Base-by-base conservation (phyloP, 306 rosid genomes). In the Leucaena leucocephala region DNA sequence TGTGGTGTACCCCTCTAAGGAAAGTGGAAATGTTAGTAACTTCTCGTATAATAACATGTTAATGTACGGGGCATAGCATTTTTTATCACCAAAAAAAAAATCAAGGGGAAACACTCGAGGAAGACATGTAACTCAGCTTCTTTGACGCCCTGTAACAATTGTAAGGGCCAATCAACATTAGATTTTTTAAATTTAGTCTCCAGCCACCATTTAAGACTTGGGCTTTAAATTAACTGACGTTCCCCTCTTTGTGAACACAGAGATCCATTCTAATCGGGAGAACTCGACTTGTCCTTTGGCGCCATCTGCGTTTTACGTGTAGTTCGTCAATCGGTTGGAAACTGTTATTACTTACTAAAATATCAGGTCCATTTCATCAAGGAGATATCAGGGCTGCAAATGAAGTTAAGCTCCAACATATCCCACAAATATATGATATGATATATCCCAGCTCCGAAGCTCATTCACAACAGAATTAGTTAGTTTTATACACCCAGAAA, bases 401-500 rank as follows among this genome's bases (percentile, higher is more conserved):
- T n/a, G 86, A 67, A 79, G 36, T 54, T 76, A 5, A 14, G 19
- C 57, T 50, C 15, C 66, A 74, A 76, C 79, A 74, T 50, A 76
- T 16, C 68, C 67, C 79, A 72, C 76, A 76, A 22, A 35, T 0
- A 16, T 39, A 39, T 8, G 33, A 4, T 46, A 74, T n/a, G 52
- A 81, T 46, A 68, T 36, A 76, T 68, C 78, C 14, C 58, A 76
- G 76, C 44, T 55, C 57, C 71, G 16, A 46, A 72, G 74, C 75
- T 74, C 73, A 49, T 80, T 57, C 68, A 59, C 82, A 77, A 54
- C 45, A 76, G 71, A 81, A 61, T 38, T 38, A n/a, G 66, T 80
- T 42, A 72, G 59, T 76, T 80, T 78, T 82, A 78, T 76, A 80
- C 76, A 84, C 52, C 81, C 15, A 34, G 79, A 71, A 75, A 73